Conservation (phyloP, 1,139 yeast species). For the Lodderomyces orthopsilosis region DNA sequence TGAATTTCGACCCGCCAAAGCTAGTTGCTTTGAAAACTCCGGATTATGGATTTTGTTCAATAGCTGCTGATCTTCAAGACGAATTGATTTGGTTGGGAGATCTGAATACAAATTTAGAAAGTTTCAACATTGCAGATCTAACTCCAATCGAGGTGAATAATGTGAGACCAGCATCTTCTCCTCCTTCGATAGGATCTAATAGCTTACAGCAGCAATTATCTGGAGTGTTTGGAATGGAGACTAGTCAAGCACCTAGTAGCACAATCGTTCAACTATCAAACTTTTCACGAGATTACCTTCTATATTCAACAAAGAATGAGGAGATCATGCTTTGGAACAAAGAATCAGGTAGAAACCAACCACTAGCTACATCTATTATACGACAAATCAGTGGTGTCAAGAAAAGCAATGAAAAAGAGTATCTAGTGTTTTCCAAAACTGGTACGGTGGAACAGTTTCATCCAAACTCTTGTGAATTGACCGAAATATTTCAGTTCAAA, state of each 20-base stretch:
- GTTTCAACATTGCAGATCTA: constrained; percentile 15
- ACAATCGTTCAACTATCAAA: constrained; percentile 14
- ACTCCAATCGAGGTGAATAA: constrained; percentile 5
- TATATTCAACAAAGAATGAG: constrained; percentile 31
- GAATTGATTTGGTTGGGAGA: constrained; percentile 23
- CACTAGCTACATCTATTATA: constrained; percentile 33
- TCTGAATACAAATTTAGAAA: constrained; percentile 12
- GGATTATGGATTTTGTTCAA: constrained; percentile 11
- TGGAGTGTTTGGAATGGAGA: constrained; percentile 10
- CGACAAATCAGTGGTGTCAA: constrained; percentile 39
- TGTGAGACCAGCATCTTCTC: not conserved
- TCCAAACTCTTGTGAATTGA: constrained; percentile 12
- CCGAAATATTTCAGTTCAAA: constrained; percentile 16
- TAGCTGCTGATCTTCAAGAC: constrained; percentile 23
- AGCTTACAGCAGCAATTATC: constrained; percentile 1
- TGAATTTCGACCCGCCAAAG: constrained; percentile 23
- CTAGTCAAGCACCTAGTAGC: not conserved
- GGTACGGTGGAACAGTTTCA: constrained; percentile 33
- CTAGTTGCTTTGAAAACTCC: constrained; percentile 21
- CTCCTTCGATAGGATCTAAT: constrained; percentile 8
- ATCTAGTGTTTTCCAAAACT: constrained; percentile 38
- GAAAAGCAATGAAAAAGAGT: constrained; percentile 22
- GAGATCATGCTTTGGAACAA: constrained; percentile 27
- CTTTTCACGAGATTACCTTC: constrained; percentile 19
- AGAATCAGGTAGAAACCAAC: constrained; percentile 2